These are phyloP conservation scores for Silene conica DNA, from an alignment of 148 eudicot species.

Conservation along the genomic window DNA sequence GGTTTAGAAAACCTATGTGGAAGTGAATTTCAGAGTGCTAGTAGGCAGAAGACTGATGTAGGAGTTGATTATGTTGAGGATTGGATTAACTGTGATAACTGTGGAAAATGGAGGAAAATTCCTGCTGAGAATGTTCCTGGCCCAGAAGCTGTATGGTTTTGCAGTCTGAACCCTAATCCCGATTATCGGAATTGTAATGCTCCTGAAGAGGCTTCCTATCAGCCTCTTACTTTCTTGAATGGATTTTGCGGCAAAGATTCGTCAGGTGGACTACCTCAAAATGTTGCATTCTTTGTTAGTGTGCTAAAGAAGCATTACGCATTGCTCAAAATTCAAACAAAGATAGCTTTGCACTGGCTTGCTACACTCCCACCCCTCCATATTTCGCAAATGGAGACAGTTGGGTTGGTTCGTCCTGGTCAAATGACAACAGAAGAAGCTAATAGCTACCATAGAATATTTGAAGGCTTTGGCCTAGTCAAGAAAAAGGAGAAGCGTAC, in stretches of 20 bases:
- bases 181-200: constrained; percentile 52
- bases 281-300: constrained; percentile 64
- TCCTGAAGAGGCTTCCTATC: constrained; percentile 68
- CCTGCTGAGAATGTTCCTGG: constrained; percentile 37
- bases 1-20: constrained; percentile 21
- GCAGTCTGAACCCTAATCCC: constrained; percentile 82
- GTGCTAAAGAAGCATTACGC: constrained; percentile 72
- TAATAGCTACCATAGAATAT: constrained; percentile 57
- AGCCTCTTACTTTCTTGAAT: constrained; percentile 55
- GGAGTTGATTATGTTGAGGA: constrained; percentile 41
- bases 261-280: constrained; percentile 67
- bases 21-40: constrained; percentile 19
- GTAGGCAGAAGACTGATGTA: constrained; percentile 33
- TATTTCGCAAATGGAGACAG: constrained; percentile 68
- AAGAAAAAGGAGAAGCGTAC: constrained; percentile 53
- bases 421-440: constrained; percentile 38
- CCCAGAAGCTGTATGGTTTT: constrained; percentile 70
- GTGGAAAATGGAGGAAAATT: constrained; percentile 85
- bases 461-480: constrained; percentile 78
- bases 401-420: constrained; percentile 70
- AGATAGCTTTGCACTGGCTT: constrained; percentile 81
- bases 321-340: constrained; percentile 52
- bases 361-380: constrained; percentile 63
- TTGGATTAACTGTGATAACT: constrained; percentile 94
- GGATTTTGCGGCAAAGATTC: constrained; percentile 72